These are phyloP conservation scores for Wallacemonas sp. DNA, from an alignment of 208 protist species.

Conservation along the genomic window DNA sequence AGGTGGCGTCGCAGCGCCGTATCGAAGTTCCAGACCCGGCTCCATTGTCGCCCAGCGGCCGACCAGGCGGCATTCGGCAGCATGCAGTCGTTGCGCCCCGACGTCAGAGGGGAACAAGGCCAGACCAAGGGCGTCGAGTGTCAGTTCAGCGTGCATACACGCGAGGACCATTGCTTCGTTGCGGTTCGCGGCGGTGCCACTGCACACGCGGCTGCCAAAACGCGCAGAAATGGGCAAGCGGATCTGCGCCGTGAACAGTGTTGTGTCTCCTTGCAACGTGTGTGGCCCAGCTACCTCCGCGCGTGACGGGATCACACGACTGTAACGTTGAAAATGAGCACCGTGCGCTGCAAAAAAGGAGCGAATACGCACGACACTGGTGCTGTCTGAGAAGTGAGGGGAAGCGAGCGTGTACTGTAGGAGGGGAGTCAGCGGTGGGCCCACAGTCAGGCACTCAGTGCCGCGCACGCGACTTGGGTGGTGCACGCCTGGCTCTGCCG, in stretches of 20 bases:
- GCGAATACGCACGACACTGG: constrained; percentile 44
- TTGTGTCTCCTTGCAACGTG: not conserved
- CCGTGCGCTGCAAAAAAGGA: constrained; percentile 57
- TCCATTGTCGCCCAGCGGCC: constrained; percentile 69
- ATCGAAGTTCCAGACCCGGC: constrained; percentile 50
- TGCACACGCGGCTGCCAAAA: constrained; percentile 73
- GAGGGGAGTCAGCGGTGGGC: not conserved
- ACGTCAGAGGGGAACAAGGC: constrained; percentile 55
- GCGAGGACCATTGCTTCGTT: constrained; percentile 66
- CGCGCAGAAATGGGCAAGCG: constrained; percentile 57
- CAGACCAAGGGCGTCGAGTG: constrained; percentile 81
- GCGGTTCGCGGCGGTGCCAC: constrained; percentile 55
- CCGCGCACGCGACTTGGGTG: no score
- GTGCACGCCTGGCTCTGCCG: no score
- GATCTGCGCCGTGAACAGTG: constrained; percentile 63
- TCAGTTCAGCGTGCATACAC: constrained; percentile 91
- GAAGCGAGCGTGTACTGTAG: constrained; percentile 64
- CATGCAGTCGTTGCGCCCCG: constrained; percentile 54
- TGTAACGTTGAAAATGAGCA: constrained; percentile 34
- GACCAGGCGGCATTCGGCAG: constrained; percentile 59
- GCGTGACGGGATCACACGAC: constrained; percentile 9
- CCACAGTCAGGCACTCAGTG: not conserved
- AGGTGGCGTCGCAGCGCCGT: constrained; percentile 40
- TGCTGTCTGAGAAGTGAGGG: constrained; percentile 54
- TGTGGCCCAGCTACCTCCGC: not conserved